phyloP scores from a whole-genome alignment of 116 monocot species.

The Zostera marina region DNA sequence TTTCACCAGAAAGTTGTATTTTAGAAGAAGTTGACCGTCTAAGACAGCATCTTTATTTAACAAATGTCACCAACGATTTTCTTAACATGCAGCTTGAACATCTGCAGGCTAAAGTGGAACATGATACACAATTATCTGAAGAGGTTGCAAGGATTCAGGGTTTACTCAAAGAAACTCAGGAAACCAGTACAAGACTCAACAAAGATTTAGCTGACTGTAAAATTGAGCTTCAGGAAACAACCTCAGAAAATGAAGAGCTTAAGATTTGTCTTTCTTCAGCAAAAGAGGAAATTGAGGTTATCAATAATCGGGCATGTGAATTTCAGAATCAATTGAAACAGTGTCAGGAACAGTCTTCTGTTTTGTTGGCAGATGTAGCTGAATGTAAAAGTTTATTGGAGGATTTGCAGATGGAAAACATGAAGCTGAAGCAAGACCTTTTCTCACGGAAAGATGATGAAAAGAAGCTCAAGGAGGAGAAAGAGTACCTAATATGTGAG shows the following conservation, averaged over 20 bases:
- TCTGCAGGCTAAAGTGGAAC: constrained; percentile 12
- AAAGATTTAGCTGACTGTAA: constrained; percentile 45
- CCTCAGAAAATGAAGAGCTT: constrained; percentile 38
- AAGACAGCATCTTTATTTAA: constrained; percentile 53
- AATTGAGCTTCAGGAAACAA: constrained; percentile 20
- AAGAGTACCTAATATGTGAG: constrained; percentile 31
- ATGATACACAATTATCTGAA: constrained; percentile 19
- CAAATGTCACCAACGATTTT: constrained; percentile 40
- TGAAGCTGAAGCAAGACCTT: constrained; percentile 8
- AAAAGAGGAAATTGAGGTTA: constrained; percentile 22
- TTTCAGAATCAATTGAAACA: constrained; percentile 11
- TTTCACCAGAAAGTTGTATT: not conserved
- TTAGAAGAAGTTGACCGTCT: constrained; percentile 39
- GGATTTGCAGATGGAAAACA: constrained; percentile 10
- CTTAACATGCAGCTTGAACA: constrained; percentile 48
- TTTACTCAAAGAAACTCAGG: constrained; percentile 24
- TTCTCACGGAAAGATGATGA: constrained; percentile 9
- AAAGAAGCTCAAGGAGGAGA: constrained; percentile 17
- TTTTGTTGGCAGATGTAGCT: constrained; percentile 5
- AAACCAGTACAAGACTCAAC: constrained; percentile 12
- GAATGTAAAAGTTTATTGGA: constrained; percentile 10
- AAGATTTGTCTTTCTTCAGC: constrained; percentile 15
- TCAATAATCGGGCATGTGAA: constrained; percentile 2
- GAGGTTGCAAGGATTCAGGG: constrained; percentile 27
- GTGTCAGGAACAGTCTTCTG: constrained; percentile 5